Evolutionary conservation across 371 early-diverging fungal genomes (phyloP).

Genomic region (Polyrhizophydium stewartii): DNA sequence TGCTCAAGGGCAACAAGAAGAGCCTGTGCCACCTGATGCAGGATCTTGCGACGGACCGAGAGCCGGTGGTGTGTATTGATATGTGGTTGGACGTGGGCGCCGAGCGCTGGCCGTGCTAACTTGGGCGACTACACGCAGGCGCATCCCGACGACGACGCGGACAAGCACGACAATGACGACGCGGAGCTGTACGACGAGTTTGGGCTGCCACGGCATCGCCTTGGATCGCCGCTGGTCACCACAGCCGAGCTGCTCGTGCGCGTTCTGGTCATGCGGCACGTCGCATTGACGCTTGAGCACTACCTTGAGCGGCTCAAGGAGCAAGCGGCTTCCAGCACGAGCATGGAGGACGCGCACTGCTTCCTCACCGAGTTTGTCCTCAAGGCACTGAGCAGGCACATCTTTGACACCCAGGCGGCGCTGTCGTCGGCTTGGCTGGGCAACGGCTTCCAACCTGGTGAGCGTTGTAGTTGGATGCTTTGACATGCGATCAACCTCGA

Average conservation of each 20-base stretch:
- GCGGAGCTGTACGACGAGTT: conserved; percentile 12
- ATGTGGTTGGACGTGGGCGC: neutral
- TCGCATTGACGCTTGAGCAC: conserved; percentile 31
- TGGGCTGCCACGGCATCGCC: conserved; percentile 2
- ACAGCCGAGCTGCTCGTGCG: conserved; percentile 19
- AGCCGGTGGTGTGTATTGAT: conserved; percentile 25
- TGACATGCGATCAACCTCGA: no score
- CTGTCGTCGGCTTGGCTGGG: conserved; percentile 14
- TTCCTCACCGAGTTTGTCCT: conserved; percentile 29
- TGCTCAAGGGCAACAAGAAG: conserved; percentile 29
- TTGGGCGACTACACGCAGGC: conserved; percentile 18
- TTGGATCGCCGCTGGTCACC: neutral
- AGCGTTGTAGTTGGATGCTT: neutral
- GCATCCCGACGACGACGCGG: conserved; percentile 17
- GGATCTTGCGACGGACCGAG: conserved; percentile 24
- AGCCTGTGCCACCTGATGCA: conserved; percentile 24
- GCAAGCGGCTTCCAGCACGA: conserved; percentile 3
- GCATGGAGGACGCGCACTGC: conserved; percentile 21
- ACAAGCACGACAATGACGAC: conserved; percentile 11
- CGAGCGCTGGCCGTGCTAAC: no score
- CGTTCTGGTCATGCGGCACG: conserved; percentile 25
- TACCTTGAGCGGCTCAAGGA: conserved; percentile 36
- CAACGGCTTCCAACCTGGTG: neutral
- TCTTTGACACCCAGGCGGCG: conserved; percentile 18
- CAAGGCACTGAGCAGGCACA: conserved; percentile 9